Base-by-base conservation (phyloP, 495 filamentous ascomycete genomes). In the Aspergillus indologenus region DNA sequence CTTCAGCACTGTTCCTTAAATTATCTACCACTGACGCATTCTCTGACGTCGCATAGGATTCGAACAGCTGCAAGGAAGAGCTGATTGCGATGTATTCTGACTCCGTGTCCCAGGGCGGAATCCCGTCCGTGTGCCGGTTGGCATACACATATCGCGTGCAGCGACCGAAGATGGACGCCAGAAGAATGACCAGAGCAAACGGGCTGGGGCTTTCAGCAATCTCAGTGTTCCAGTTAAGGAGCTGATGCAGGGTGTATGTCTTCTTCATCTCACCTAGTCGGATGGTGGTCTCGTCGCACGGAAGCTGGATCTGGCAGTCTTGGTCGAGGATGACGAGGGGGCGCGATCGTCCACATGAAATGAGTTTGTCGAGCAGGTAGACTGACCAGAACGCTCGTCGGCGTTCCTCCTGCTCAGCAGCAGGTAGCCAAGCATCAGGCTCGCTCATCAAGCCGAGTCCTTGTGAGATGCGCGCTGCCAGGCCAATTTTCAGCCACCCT, bases 31-130 rank as follows among this genome's bases (percentile, higher is more conserved):
- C 42, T 19, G 45, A 47, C 14, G 52, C 45, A 11, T 42, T 54
- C 12, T 57, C 56, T 15, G 62, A 48, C 40, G 62, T 61, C 0
- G 66, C 68, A 26, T 71, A 65, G 3, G 68, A 68, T 53, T 72
- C 71, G 1, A 72, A 21, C 3, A 68, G 56, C 9, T 72, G 45
- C n/a, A 73, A 53, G 12, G 57, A 61, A 0, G 66, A 71, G 11
- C 64, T 63, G 24, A 73, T 69, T 0, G 56, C 58, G 1, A 68
- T 61, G 49, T 66, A 72, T 29, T 68, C 61, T 0, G 68, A 74
- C 34, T 66, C 62, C 1, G 68, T 56, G 47, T 74, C 62, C 71
- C 71, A 74, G 1, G 71, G 70, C 23, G 71, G 68, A 31, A 68
- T 54, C 21, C 65, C 54, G 21, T 61, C 60, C 12, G 53, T 42